phyloP scores from a whole-genome alignment of 78 protist genomes.

The Dictyostelium discoideum region DNA sequence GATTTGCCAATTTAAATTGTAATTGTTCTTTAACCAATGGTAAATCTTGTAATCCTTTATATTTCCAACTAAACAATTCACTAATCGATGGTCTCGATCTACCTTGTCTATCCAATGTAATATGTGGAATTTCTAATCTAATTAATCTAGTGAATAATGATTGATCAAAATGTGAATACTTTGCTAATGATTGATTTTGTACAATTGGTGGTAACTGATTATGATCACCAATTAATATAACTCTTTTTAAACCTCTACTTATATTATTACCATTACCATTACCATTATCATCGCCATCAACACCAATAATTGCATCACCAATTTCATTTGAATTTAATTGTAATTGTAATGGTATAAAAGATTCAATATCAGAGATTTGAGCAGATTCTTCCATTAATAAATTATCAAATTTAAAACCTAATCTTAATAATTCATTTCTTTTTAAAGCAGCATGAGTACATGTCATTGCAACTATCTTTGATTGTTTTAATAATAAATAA shows the following conservation, averaged over 20 bases:
- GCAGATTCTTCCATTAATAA: conserved; percentile 97
- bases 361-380: conserved; percentile 96
- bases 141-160: conserved; percentile 84
- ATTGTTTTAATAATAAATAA: conserved; percentile 93
- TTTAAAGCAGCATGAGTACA: conserved; percentile 98
- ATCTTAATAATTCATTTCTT: conserved; percentile 54
- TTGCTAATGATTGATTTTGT: conserved; percentile 90
- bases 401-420: conserved; percentile 95
- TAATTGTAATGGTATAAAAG: conserved; percentile 97
- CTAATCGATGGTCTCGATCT: conserved; percentile 90
- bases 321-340: conserved; percentile 89
- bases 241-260: conserved; percentile 91
- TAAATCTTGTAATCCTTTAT: conserved; percentile 89
- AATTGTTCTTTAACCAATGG: conserved; percentile 14
- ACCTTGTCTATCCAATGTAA: conserved; percentile 90
- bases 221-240: conserved; percentile 97
- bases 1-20: conserved; percentile 74
- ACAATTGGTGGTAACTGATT: conserved; percentile 98
- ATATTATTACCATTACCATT: background rate
- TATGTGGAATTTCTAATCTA: conserved; percentile 90
- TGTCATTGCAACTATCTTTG: conserved; percentile 97
- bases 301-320: conserved; percentile 90
- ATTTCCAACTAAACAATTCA: conserved; percentile 94
- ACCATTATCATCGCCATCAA: background rate
- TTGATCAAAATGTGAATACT: conserved; percentile 92